Evolutionary conservation across 257 asterid species (phyloP), one percentile per base, ranked within the genome.

Genomic region (Solanum tacnaense): DNA sequence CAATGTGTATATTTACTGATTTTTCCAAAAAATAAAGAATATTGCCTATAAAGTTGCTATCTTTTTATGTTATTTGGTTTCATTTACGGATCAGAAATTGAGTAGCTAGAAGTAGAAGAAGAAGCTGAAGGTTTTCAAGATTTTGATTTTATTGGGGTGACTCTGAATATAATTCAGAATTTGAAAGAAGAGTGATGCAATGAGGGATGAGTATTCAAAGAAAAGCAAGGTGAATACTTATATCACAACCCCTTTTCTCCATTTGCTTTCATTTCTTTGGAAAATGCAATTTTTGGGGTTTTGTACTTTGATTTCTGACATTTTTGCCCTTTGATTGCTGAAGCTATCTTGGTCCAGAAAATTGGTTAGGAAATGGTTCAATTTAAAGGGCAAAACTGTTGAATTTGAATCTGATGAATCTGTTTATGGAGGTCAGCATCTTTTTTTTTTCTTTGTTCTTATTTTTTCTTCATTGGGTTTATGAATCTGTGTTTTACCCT

Each of bases 181-280:
- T 76, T 72, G 98, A 95, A 91, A 95, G 84, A 86, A 87, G 86
- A 90, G 92, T 87, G 96, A 88, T 88, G 94, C 93, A 92, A 97
- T 97, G 99, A 94, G 90, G 91, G 98, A 94, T 95, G 99, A 72
- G 87, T 92, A 92, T 92, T 93, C 93, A 85, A 95, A 92, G 95
- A 93, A 93, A 92, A 92, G 92, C 94, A 97, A 95, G 99, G 99
- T 96, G 88, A 84, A 73, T 82, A 20, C 52, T 83, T 72, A 6
- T 23, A 84, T 79, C 25, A 72, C 5, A n/a, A 21, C 35, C 39
- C 79, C 20, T 60, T 83, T 35, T 23, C 38, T 10, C 44, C 1
- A 18, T 29, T 23, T 49, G 7, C 16, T 81, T 39, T 44, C 2
- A 7, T 25, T 68, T 5, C 73, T 83, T 87, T 87, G 86, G 49